phyloP scores from a whole-genome alignment of 1,284 basidiomycete genomes.

The Stereum hirsutum region DNA sequence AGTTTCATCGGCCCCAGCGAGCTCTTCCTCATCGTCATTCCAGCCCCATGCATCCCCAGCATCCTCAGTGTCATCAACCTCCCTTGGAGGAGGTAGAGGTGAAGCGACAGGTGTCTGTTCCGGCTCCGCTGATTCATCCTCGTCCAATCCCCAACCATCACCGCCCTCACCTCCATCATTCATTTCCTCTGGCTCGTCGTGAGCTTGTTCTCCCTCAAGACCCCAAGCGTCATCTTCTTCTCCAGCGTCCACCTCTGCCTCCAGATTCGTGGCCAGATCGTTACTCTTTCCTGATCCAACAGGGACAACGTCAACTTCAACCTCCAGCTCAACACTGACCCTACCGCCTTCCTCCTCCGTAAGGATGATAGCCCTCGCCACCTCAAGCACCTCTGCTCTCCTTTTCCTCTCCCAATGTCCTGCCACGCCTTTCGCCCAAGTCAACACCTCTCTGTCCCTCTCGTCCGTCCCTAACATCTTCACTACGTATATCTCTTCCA shows the following conservation, averaged over 20 bases:
- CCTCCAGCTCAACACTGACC: constrained; percentile 65
- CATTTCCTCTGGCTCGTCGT: constrained; percentile 13
- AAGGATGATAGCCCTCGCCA: constrained; percentile 39
- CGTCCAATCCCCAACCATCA: constrained; percentile 27
- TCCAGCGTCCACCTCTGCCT: constrained; percentile 13
- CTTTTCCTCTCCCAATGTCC: constrained; percentile 69
- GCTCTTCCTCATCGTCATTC: constrained; percentile 35
- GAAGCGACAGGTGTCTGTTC: constrained; percentile 15
- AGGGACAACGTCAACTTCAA: no score
- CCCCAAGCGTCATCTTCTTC: constrained; percentile 23
- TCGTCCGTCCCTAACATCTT: constrained; percentile 37
- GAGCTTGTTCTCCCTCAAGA: constrained; percentile 26
- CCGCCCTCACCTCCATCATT: constrained; percentile 10
- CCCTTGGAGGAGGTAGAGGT: constrained; percentile 13
- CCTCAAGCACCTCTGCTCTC: constrained; percentile 52
- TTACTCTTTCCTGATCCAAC: no score
- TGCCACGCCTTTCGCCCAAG: constrained; percentile 54
- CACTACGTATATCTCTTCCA: constrained; percentile 52
- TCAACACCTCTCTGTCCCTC: constrained; percentile 41
- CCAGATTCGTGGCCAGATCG: no score
- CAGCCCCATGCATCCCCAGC: constrained; percentile 58
- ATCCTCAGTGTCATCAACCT: constrained; percentile 20
- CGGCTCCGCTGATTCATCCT: constrained; percentile 28
- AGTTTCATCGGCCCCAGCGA: constrained; percentile 8
- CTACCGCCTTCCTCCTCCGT: constrained; percentile 18